A percentile compares a stretch with the other conserved stretches of the same genome.
phyloP scores from a whole-genome alignment of 2,329 filamentous ascomycete genomes.

The Exophiala sideris region DNA sequence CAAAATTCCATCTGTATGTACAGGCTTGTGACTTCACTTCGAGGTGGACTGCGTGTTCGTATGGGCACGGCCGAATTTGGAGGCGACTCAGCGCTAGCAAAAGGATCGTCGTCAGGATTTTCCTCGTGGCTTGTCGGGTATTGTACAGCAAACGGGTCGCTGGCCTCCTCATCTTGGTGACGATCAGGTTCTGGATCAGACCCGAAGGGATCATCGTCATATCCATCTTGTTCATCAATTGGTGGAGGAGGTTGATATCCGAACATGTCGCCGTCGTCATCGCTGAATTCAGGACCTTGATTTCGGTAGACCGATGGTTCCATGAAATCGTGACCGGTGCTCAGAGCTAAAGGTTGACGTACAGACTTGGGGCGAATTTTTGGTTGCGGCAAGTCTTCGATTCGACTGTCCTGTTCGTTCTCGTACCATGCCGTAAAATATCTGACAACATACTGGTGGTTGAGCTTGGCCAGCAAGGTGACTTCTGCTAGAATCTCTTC shows the following conservation, averaged over 20 bases:
- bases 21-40: constrained; percentile 40
- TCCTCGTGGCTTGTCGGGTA: not conserved
- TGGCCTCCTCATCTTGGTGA: constrained; percentile 6
- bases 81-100: constrained; percentile 13
- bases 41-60: constrained; percentile 10
- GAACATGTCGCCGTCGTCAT: constrained; percentile 39
- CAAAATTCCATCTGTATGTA: constrained; percentile 99
- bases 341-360: constrained; percentile 11
- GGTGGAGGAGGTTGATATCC: constrained; percentile 28
- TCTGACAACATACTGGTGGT: constrained; percentile 81
- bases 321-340: constrained; percentile 78
- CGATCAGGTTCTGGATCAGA: constrained; percentile 16
- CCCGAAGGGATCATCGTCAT: constrained; percentile 42
- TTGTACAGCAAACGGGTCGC: constrained; percentile 12
- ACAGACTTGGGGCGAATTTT: constrained; percentile 6
- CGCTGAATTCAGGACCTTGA: constrained; percentile 66
- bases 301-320: constrained; percentile 76
- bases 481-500: constrained; percentile 74
- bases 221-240: constrained; percentile 40
- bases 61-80: constrained; percentile 5
- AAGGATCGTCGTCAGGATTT: constrained; percentile 2
- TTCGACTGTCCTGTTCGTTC: constrained; percentile 23
- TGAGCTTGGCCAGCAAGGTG: constrained; percentile 83
- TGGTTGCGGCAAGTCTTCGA: constrained; percentile 7
- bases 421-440: constrained; percentile 97